phyloP scores from a whole-genome alignment of 768 basidiomycete genomes.

The Suillus cothurnatus region DNA sequence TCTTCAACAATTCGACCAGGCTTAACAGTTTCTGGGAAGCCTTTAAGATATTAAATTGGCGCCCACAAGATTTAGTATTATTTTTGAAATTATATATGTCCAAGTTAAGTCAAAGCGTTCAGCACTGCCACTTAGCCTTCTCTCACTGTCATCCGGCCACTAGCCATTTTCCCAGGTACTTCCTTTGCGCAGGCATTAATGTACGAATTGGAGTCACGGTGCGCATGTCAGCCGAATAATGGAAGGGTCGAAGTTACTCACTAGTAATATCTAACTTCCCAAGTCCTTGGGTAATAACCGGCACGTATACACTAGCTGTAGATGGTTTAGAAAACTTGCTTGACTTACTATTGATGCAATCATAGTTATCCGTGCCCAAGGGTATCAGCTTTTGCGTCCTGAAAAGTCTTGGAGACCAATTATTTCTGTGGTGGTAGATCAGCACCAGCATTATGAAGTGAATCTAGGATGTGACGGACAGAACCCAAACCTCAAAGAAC shows the following conservation, averaged over 20 bases:
- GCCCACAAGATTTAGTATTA: not conserved
- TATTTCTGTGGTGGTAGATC: constrained; percentile 56
- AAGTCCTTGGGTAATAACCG: constrained; percentile 8
- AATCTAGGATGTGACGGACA: constrained; percentile 69
- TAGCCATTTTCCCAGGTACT: not conserved
- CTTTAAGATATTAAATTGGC: not conserved
- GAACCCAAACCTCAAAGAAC: constrained; percentile 62
- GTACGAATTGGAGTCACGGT: not conserved
- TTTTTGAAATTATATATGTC: not conserved
- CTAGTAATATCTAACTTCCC: not conserved
- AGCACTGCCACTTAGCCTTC: not conserved
- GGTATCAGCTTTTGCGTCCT: constrained; percentile 46
- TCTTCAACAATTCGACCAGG: not conserved
- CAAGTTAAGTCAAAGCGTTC: too few species aligned
- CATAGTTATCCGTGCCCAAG: constrained; percentile 42
- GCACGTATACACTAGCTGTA: not conserved
- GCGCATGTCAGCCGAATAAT: not conserved
- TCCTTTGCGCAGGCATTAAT: not conserved
- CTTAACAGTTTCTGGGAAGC: not conserved
- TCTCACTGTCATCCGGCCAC: not conserved
- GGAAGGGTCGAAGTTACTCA: not conserved
- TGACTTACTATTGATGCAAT: not conserved
- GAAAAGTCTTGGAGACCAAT: constrained; percentile 73
- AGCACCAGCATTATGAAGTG: constrained; percentile 54
- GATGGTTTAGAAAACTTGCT: not conserved